Evolutionary conservation across 129 eudicot species (phyloP).

Genomic region (Flaveria bidentis): DNA sequence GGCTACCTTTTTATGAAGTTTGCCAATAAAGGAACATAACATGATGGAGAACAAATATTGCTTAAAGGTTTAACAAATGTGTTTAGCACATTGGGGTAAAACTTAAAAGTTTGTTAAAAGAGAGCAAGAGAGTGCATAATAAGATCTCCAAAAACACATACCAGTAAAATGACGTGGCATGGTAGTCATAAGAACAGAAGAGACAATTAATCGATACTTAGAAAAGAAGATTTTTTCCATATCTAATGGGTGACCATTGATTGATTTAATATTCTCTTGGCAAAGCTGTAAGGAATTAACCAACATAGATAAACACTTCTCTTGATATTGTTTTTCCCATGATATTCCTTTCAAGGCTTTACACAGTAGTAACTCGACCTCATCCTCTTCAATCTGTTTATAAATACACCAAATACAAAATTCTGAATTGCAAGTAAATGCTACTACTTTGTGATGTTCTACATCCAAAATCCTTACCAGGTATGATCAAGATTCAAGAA

Average conservation of each 20-base stretch:
- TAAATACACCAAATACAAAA: constrained; percentile 19
- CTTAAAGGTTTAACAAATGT: not conserved
- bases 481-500: constrained; percentile 8
- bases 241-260: constrained; percentile 36
- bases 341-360: constrained; percentile 82
- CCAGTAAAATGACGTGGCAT: constrained; percentile 90
- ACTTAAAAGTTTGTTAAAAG: not conserved
- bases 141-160: constrained; percentile 30
- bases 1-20: not conserved
- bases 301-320: constrained; percentile 69
- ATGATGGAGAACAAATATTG: not conserved
- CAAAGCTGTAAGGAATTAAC: constrained; percentile 55
- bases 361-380: constrained; percentile 58
- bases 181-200: constrained; percentile 86
- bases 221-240: constrained; percentile 46
- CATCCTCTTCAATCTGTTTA: constrained; percentile 60
- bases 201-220: constrained; percentile 67
- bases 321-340: constrained; percentile 67
- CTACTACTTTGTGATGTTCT: not conserved
- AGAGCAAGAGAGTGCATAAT: constrained; percentile 5
- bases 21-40: not conserved
- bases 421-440: constrained; percentile 6
- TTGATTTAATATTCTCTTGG: constrained; percentile 41
- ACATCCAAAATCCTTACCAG: not conserved
- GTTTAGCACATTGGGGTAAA: not conserved